Conservation (phyloP, 2,329 filamentous ascomycete species). For the Aphanoascus verrucosus region DNA sequence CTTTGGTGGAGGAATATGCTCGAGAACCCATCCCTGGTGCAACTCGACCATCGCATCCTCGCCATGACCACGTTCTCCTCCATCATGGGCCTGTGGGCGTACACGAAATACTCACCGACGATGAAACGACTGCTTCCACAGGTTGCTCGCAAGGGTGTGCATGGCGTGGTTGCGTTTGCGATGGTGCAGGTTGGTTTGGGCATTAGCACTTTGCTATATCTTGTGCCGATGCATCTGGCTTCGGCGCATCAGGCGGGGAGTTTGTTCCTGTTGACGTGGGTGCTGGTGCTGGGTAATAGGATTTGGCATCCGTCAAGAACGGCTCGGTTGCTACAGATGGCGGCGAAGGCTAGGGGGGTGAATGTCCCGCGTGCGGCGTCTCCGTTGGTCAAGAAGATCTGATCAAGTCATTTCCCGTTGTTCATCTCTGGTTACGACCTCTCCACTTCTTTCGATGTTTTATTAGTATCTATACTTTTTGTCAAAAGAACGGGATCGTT, state of each 20-base stretch:
- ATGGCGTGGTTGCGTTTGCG: conserved; percentile 73
- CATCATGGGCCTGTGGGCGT: conserved; percentile 70
- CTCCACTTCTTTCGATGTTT: conserved; percentile 12
- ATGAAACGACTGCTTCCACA: conserved; percentile 50
- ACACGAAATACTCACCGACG: conserved; percentile 56
- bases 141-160: conserved; percentile 56
- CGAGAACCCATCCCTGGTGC: conserved; percentile 90
- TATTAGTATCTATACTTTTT: background rate
- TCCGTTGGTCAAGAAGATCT: conserved; percentile 4
- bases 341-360: conserved; percentile 27
- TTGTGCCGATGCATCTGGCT: conserved; percentile 79
- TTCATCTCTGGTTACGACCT: background rate
- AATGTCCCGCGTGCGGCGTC: background rate
- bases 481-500: background rate
- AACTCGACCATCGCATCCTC: conserved; percentile 88
- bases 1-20: conserved; percentile 96
- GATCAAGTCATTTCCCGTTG: background rate
- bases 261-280: conserved; percentile 71
- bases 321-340: conserved; percentile 46
- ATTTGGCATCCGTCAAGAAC: conserved; percentile 61
- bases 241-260: conserved; percentile 88
- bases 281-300: conserved; percentile 66
- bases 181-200: conserved; percentile 73
- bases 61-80: conserved; percentile 80
- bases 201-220: conserved; percentile 83